Base-by-base conservation (phyloP, 768 basidiomycete species). In the Calocybe gangraenosa region DNA sequence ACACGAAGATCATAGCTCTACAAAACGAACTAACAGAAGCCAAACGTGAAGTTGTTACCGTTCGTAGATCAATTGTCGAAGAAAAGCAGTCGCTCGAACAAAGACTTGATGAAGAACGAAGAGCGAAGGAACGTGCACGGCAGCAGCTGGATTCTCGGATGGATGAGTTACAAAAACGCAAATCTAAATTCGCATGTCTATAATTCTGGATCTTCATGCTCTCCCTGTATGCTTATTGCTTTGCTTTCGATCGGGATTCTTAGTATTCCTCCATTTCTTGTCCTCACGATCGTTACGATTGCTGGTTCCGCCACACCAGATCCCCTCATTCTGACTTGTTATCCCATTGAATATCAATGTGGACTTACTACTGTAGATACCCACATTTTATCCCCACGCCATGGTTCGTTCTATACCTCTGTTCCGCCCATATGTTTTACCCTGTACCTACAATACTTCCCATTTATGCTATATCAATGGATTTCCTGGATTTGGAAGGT, bases 111-210 rank as follows among this genome's bases (percentile, higher is more conserved):
- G 90, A 94, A 61, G 91, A 94, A 64, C 81, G 91, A 42, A 79
- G 76, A 57, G 85, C 80, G n/a, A 92, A 91, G 67, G 92, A 94
- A 64, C 85, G 90, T 19, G 87, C 82, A 40, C 82, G 90, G 40
- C 83, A 84, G 50, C 91, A 92, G 64, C 79, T 94, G 21, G 92
- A 94, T 61, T 75, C 78, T 14, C 82, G 92, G 52, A 85, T 92
- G 83, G 88, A 91, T 45, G 92, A 93, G 58, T 69, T 92, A 33
- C 75, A 76, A 61, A 79, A 77, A 68, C 84, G 88, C 49, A 93
- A 92, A 71, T 92, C 89, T 28, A 95, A 94, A 69, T 95, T 92
- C 65, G 87, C 84, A 42, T 92, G 90, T 66, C 76, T 92, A 65
- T 92, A 73, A 76, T 60, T 47, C 42, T 55, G 51, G 40, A 39